Base-by-base conservation (phyloP, 2,329 filamentous ascomycete species). In the Camillea tinctor region DNA sequence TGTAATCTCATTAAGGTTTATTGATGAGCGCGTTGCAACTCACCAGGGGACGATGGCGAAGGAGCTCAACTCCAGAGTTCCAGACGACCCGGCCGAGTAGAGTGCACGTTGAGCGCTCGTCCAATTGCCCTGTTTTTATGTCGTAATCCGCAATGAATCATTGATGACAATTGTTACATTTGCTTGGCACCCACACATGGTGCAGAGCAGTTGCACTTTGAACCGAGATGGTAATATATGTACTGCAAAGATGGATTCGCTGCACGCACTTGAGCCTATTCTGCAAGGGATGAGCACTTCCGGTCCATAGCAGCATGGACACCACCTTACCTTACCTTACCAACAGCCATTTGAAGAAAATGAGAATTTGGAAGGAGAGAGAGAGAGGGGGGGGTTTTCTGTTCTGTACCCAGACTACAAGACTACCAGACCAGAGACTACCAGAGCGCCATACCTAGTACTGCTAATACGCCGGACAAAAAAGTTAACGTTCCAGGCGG, bases 201-300 rank as follows among this genome's bases (percentile, higher is more conserved):
- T 36, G n/a, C 8, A 54, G 52, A 21, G 9, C 26, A 19, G 24
- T 30, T 26, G 26, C 22, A 36, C 36, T 44, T 11, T 44, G 36
- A 44, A 17, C 52, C 52, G 52, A 40, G 30, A 30, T 19, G 62
- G 60, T 52, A 66, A 65, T 65, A 60, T 65, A 60, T 65, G 55
- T 60, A 48, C 57, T 56, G 55, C 51, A 21, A 56, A 8, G 26
- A 58, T 48, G 58, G 50, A 56, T 63, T 64, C 59, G 54, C 53
- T 61, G 60, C 52, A 51, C 11, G 54, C 59, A 63, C 50, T 67
- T 67, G 60, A 67, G 65, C 62, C 65, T 67, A 66, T 67, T 67
- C 56, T 63, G 30, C 54, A 54, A 57, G 53, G 61, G 30, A 50
- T 53, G 51, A 60, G 56, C 58, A 59, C 54, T 62, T 60, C 64